Percentiles rank a stretch among this genome's conserved stretches.
Evolutionary conservation across 768 basidiomycete species (phyloP).

Genomic region (Amanita muscaria): DNA sequence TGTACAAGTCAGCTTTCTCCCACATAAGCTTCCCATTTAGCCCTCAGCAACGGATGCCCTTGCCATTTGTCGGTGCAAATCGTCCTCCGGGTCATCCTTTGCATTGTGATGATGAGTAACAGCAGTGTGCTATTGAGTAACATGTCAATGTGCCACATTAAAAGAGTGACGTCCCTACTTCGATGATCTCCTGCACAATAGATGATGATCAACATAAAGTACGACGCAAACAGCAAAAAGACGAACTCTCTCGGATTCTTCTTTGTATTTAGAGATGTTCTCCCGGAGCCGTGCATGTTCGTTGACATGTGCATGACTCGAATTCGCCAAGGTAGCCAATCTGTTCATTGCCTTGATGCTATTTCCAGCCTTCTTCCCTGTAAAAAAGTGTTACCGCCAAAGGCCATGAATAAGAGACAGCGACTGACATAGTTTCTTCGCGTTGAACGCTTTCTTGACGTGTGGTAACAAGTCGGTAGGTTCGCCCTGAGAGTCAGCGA

Average conservation of each 20-base stretch:
- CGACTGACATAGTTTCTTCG: conserved; percentile 71
- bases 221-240: neutral
- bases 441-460: conserved; percentile 86
- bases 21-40: neutral
- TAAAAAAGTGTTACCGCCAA: conserved; percentile 3
- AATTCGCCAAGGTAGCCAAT: conserved; percentile 52
- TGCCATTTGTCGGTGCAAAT: neutral
- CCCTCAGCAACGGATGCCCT: conserved; percentile 10
- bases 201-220: neutral
- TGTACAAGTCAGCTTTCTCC: no score
- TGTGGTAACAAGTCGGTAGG: conserved; percentile 79
- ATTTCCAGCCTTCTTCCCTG: conserved; percentile 84
- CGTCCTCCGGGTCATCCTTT: conserved; percentile 1
- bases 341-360: conserved; percentile 81
- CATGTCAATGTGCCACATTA: neutral
- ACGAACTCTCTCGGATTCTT: conserved; percentile 59
- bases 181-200: conserved; percentile 3
- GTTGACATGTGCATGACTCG: conserved; percentile 28
- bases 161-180: conserved; percentile 1
- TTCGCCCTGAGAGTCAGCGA: conserved; percentile 50
- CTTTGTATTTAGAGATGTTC: conserved; percentile 62
- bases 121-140: conserved; percentile 1
- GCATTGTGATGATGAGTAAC: conserved; percentile 7
- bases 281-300: conserved; percentile 44
- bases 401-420: neutral